Percentiles rank a stretch among this genome's conserved stretches.
These are phyloP conservation scores for Metschnikowia borealis DNA, from an alignment of 805 yeast species.

Conservation along the genomic window DNA sequence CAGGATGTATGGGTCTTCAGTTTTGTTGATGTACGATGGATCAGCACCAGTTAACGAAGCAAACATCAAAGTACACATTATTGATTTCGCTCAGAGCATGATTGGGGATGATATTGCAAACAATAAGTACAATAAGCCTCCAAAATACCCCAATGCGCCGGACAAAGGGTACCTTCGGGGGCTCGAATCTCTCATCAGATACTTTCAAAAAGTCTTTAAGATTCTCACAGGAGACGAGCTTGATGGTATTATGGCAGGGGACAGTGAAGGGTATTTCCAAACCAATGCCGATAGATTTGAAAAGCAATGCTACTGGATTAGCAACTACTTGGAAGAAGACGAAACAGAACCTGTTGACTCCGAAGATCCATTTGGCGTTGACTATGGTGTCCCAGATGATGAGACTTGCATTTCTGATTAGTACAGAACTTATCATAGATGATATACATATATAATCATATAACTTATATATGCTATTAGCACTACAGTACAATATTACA, in stretches of 20 bases:
- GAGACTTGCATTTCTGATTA: constrained; percentile 16
- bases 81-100: constrained; percentile 94
- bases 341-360: constrained; percentile 1
- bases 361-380: constrained; percentile 14
- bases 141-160: constrained; percentile 55
- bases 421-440: background rate
- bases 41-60: constrained; percentile 16
- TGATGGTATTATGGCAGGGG: constrained; percentile 18
- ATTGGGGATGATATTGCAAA: constrained; percentile 46
- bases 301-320: constrained; percentile 11
- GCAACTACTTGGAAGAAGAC: constrained; percentile 12
- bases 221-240: constrained; percentile 40
- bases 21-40: constrained; percentile 88
- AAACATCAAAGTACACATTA: constrained; percentile 56
- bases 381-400: constrained; percentile 9
- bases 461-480: no score
- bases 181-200: constrained; percentile 61
- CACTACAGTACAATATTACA: constrained; percentile 1
- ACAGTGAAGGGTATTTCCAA: constrained; percentile 3
- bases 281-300: background rate
- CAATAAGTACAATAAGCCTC: constrained; percentile 56
- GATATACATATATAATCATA: background rate
- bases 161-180: constrained; percentile 90
- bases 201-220: constrained; percentile 58
- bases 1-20: constrained; percentile 86